phyloP scores from a whole-genome alignment of 495 filamentous ascomycete species.

The Hypoxylon fragiforme region DNA sequence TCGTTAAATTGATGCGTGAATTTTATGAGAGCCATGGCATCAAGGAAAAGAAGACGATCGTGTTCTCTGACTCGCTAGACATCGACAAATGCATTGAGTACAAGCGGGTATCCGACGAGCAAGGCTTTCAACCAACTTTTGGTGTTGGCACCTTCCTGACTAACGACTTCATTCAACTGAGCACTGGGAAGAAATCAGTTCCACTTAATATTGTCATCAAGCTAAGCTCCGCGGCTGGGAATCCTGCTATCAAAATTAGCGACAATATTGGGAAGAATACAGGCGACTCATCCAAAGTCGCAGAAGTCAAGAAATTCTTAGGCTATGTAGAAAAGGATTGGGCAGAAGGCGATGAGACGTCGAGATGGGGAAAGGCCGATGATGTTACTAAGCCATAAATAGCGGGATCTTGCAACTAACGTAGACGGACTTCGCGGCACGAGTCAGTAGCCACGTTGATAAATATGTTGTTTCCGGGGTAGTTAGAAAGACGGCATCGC shows the following conservation, averaged over 20 bases:
- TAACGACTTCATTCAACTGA: conserved; percentile 78
- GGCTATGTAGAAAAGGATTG: conserved; percentile 86
- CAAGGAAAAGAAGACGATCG: conserved; percentile 82
- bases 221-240: conserved; percentile 77
- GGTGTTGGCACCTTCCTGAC: conserved; percentile 95
- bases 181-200: conserved; percentile 76
- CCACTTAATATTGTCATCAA: conserved; percentile 99
- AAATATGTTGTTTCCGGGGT: not conserved
- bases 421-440: not conserved
- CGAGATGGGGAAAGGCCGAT: conserved; percentile 66
- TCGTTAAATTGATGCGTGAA: conserved; percentile 77
- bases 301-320: conserved; percentile 78
- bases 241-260: conserved; percentile 91
- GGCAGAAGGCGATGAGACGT: conserved; percentile 80
- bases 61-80: conserved; percentile 96
- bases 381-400: conserved; percentile 21
- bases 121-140: conserved; percentile 81
- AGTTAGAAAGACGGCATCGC: conserved; percentile 3
- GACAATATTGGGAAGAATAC: conserved; percentile 98
- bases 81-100: conserved; percentile 91
- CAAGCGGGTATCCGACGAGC: conserved; percentile 74
- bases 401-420: not conserved
- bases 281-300: conserved; percentile 76
- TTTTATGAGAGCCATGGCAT: conserved; percentile 83
- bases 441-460: conserved; percentile 7